These are phyloP conservation scores for Monosporascus sp. DNA, from an alignment of 2,329 filamentous ascomycete genomes.

Conservation along the genomic window DNA sequence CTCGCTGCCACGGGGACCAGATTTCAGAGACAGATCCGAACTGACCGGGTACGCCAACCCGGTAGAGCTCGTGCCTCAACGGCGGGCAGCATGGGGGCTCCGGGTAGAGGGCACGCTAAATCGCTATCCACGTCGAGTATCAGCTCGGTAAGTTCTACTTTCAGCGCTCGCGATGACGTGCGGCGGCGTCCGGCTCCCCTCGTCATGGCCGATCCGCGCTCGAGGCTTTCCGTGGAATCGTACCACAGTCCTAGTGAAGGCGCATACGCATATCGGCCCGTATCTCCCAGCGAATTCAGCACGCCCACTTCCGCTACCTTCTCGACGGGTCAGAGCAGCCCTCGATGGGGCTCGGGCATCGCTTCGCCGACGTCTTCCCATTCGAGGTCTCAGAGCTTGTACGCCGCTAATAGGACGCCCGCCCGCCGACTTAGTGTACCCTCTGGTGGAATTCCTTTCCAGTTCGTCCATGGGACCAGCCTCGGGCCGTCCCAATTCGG, in stretches of 20 bases:
- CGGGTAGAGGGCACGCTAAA: constrained; percentile 77
- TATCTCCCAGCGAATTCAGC: constrained; percentile 69
- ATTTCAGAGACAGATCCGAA: constrained; percentile 87
- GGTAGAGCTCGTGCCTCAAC: constrained; percentile 73
- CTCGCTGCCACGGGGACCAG: constrained; percentile 87
- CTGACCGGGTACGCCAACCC: constrained; percentile 72
- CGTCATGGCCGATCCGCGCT: constrained; percentile 72
- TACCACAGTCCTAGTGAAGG: constrained; percentile 60
- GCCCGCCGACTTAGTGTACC: constrained; percentile 78
- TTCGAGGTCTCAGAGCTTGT: constrained; percentile 68
- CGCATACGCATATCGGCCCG: constrained; percentile 59
- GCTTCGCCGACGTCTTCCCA: constrained; percentile 68
- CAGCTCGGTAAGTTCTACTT: constrained; percentile 60
- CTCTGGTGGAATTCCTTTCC: constrained; percentile 68
- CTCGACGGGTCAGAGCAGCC: constrained; percentile 70
- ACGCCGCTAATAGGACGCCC: constrained; percentile 58
- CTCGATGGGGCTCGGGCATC: constrained; percentile 62
- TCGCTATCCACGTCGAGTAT: constrained; percentile 83
- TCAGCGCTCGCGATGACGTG: constrained; percentile 58
- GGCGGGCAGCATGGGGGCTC: constrained; percentile 64
- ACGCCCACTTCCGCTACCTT: constrained; percentile 83
- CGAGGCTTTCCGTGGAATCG: constrained; percentile 62
- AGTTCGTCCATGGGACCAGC: constrained; percentile 53
- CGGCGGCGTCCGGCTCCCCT: constrained; percentile 74
- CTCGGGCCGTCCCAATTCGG: constrained; percentile 53